A percentile compares a stretch with the other conserved stretches of the same genome.
phyloP scores from a whole-genome alignment of 495 filamentous ascomycete species.

The Chaetomium tenue region DNA sequence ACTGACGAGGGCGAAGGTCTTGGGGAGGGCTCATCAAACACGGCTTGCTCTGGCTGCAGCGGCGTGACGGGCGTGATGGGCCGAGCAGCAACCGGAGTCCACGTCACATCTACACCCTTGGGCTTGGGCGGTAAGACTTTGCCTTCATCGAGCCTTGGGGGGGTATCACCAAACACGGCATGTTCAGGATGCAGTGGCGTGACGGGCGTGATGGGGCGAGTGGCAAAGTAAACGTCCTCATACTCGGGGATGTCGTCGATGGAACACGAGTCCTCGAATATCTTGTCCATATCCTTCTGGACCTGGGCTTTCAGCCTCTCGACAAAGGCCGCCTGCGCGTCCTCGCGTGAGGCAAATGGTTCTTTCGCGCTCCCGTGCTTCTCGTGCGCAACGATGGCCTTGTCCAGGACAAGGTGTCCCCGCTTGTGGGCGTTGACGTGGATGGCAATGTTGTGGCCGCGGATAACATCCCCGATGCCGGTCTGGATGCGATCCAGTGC shows the following conservation, averaged over 20 bases:
- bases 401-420: slow-evolving; percentile 48
- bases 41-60: slow-evolving; percentile 3
- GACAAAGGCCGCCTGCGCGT: slow-evolving; percentile 30
- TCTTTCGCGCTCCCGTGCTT: slow-evolving; percentile 27
- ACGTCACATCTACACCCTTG: no score
- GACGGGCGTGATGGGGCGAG: slow-evolving; percentile 16
- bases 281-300: slow-evolving; percentile 44
- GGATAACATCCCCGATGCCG: slow-evolving; percentile 46
- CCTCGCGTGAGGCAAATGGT: slow-evolving; percentile 24
- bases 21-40: slow-evolving; percentile 16
- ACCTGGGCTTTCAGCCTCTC: slow-evolving; percentile 40
- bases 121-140: no score
- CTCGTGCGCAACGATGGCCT: slow-evolving; percentile 45
- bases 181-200: slow-evolving; percentile 14
- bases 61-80: slow-evolving; percentile 20
- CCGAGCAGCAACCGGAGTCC: background rate
- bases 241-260: slow-evolving; percentile 41
- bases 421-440: slow-evolving; percentile 47
- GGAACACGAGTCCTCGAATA: slow-evolving; percentile 47
- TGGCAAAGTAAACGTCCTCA: slow-evolving; percentile 21
- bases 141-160: no score
- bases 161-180: no score
- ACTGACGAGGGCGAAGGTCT: slow-evolving; percentile 20
- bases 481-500: slow-evolving; percentile 48
- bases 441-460: slow-evolving; percentile 43